Base-by-base conservation (phyloP, 345 rosid species). In the Eucalyptus curtisii region DNA sequence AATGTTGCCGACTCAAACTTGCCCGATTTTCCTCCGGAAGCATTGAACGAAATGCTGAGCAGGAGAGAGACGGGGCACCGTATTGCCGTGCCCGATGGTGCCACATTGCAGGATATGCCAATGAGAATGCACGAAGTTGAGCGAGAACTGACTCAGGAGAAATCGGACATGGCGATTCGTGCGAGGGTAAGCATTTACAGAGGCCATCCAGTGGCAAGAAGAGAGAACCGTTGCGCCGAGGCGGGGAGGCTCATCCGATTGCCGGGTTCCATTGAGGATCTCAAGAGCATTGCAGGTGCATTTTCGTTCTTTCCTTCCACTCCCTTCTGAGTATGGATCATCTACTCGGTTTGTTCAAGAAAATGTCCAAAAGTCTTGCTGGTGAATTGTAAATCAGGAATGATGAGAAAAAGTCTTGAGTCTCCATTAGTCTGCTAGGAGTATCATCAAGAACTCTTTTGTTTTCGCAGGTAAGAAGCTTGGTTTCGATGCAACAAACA, bases 271-370 rank as follows among this genome's bases (percentile, higher is more conserved):
- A n/a, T 97, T 49, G 96, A 96, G 40, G 93, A 96, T 88, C 96
- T 97, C 92, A 96, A 95, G 93, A 93, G 79, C 85, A 90, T 94
- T 88, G 99, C 99, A 89, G 98, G 99, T 95, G 92, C 44, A 33
- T 59, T 25, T 3, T 86, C 24, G 68, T 71, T 49, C 84, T 44
- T 27, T 33, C 59, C 66, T 86, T 53, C 31, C 33, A 61, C 68
- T 30, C 31, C 33, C 31, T 0, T 25, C 68, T 24, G 40, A 76
- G 13, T 40, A 31, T 13, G 8, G 25, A 30, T n/a, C 61, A 13
- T 68, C 61, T 24, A 12, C 37, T 42, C 9, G 68, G 4, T 22
- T 68, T 48, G 44, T 8, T 25, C n/a, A 42, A 22, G 37, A 57
- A 64, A 57, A 66, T 57, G 37, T 45, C 40, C 45, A 59, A 19